phyloP scores from a whole-genome alignment of 1,284 basidiomycete species.

The Puccinia coronata region DNA sequence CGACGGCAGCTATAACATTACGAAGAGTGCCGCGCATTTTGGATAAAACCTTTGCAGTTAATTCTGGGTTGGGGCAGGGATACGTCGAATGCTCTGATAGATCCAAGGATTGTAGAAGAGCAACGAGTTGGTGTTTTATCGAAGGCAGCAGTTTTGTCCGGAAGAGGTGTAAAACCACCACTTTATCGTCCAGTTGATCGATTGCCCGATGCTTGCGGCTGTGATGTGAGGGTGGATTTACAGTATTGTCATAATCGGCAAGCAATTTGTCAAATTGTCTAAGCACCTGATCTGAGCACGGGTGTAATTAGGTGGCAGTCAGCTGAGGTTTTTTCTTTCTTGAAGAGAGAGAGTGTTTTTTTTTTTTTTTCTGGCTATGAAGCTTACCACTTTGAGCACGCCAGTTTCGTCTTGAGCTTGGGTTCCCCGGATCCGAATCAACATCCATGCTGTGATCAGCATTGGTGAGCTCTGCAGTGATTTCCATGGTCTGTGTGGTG shows the following conservation, averaged over 20 bases:
- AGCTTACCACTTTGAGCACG: too few relatives aligned
- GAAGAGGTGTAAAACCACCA: neutral
- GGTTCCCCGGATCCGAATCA: too few relatives aligned
- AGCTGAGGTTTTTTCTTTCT: too few relatives aligned
- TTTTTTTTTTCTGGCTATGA: too few relatives aligned
- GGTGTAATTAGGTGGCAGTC: too few relatives aligned
- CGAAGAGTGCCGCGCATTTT: neutral
- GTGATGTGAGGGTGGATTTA: neutral
- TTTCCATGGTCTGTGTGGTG: too few relatives aligned
- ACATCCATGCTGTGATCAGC: too few relatives aligned
- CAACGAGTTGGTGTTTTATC: neutral
- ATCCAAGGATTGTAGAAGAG: neutral
- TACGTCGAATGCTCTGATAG: neutral
- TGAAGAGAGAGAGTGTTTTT: too few relatives aligned
- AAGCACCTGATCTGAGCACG: neutral
- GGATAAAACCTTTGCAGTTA: neutral
- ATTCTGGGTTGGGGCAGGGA: neutral
- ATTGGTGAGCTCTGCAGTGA: too few relatives aligned
- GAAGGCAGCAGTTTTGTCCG: neutral
- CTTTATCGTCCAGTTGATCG: neutral
- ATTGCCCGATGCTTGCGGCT: neutral
- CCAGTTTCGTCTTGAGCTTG: too few relatives aligned
- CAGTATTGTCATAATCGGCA: neutral
- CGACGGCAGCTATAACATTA: neutral
- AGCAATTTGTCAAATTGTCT: neutral